Conservation (phyloP, 768 basidiomycete species). For the Lactarius hatsudake region DNA sequence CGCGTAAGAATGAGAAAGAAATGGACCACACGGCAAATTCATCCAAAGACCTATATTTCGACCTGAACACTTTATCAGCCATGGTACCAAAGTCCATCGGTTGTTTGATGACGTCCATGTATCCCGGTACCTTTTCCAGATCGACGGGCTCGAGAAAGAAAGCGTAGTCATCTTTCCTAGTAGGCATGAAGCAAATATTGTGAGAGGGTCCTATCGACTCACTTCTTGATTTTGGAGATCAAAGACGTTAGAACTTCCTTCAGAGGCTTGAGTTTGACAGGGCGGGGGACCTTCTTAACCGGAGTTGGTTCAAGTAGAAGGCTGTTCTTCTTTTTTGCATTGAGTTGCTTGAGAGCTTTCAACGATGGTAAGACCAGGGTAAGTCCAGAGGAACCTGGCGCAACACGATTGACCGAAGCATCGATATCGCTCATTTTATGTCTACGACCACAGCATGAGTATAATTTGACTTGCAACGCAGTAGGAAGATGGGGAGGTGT, state of each 20-base stretch:
- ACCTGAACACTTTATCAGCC: constrained; percentile 68
- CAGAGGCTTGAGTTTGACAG: constrained; percentile 73
- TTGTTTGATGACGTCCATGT: constrained; percentile 64
- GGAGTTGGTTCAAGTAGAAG: constrained; percentile 17
- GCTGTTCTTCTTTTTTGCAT: constrained; percentile 47
- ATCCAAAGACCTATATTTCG: constrained; percentile 75
- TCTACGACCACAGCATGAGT: constrained; percentile 6
- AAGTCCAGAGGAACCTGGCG: constrained; percentile 43
- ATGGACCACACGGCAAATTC: constrained; percentile 62
- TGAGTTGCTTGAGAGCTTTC: constrained; percentile 56
- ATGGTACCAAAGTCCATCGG: constrained; percentile 96
- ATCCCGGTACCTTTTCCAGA: constrained; percentile 54
- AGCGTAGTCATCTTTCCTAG: constrained; percentile 82
- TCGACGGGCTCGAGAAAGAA: constrained; percentile 76
- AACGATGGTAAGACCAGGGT: constrained; percentile 69
- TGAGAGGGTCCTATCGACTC: background rate
- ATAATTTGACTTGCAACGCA: background rate
- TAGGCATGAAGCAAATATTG: background rate
- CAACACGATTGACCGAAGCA: constrained; percentile 8
- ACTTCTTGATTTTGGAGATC: constrained; percentile 76
- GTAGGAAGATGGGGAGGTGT: background rate
- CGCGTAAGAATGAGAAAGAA: background rate
- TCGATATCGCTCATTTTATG: constrained; percentile 12
- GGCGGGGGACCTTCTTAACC: constrained; percentile 45
- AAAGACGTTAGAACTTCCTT: constrained; percentile 70